Conservation (phyloP, 192 early-diverging fungal genomes). For the Irineochytrium annulatum region DNA sequence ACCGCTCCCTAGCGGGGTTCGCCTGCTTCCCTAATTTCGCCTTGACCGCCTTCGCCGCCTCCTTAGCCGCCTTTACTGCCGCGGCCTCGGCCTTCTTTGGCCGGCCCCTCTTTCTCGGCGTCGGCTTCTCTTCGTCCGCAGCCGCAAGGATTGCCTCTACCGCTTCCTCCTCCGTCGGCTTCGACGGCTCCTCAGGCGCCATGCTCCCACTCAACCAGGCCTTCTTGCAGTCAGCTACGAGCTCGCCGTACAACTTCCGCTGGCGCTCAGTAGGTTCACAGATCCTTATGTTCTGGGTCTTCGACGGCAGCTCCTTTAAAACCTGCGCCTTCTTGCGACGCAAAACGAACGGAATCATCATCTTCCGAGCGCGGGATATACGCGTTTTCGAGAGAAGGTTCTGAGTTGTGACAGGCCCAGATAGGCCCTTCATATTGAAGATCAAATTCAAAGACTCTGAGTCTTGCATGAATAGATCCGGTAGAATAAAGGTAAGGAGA, state of each 20-base stretch:
- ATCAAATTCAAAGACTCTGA: constrained; percentile 49
- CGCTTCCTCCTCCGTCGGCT: constrained; percentile 8
- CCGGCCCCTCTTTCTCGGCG: constrained; percentile 1
- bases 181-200: not conserved
- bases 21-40: no score
- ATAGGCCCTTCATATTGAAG: constrained; percentile 54
- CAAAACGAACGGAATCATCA: constrained; percentile 87
- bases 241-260: constrained; percentile 26
- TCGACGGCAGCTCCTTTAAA: constrained; percentile 35
- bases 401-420: constrained; percentile 9
- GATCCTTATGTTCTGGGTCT: constrained; percentile 15
- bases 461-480: constrained; percentile 63
- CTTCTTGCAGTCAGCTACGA: constrained; percentile 33
- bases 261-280: constrained; percentile 27
- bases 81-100: constrained; percentile 4
- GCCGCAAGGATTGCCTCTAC: constrained; percentile 6
- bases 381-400: constrained; percentile 45
- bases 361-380: constrained; percentile 70
- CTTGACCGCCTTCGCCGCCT: not conserved
- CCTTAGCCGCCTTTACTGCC: constrained; percentile 1
- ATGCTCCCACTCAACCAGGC: constrained; percentile 6
- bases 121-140: constrained; percentile 12
- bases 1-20: constrained; percentile 4
- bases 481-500: constrained; percentile 83
- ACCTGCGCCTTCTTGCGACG: constrained; percentile 68